Evolutionary conservation across 495 filamentous ascomycete genomes (phyloP).

Genomic region (Beverwykella pulmonaria): DNA sequence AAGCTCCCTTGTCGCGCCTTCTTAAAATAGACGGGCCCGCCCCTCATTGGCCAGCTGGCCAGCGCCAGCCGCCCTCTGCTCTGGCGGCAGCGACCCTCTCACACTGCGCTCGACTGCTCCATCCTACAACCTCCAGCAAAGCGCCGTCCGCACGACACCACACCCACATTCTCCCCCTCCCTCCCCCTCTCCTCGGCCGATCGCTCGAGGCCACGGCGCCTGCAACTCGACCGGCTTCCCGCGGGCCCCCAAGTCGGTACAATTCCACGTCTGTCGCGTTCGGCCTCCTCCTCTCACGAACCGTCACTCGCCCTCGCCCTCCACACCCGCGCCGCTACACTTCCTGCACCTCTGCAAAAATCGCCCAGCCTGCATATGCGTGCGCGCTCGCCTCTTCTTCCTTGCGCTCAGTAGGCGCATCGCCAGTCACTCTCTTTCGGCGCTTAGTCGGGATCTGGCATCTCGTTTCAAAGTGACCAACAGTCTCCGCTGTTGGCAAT

Average conservation of each 20-base stretch:
- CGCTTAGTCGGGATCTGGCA: slow-evolving; percentile 42
- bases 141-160: slow-evolving; percentile 7
- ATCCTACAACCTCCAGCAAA: slow-evolving; percentile 4
- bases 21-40: not conserved
- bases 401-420: slow-evolving; percentile 35
- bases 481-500: slow-evolving; percentile 31
- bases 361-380: not conserved
- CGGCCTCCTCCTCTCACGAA: not conserved
- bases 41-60: not conserved
- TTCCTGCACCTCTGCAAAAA: not conserved
- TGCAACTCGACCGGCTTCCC: slow-evolving; percentile 19
- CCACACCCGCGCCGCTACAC: not conserved
- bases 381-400: slow-evolving; percentile 3
- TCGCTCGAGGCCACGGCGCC: slow-evolving; percentile 20
- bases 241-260: not conserved
- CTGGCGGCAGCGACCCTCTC: not conserved
- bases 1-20: not conserved
- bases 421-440: slow-evolving; percentile 39
- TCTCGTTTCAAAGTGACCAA: slow-evolving; percentile 38
- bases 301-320: slow-evolving; percentile 1
- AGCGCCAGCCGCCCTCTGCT: not conserved
- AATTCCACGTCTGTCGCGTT: slow-evolving; percentile 11
- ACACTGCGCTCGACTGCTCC: not conserved
- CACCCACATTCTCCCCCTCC: slow-evolving; percentile 5
- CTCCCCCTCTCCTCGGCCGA: not conserved